phyloP scores from a whole-genome alignment of 352 stramenopile species.

The Blastocystis sp. region DNA sequence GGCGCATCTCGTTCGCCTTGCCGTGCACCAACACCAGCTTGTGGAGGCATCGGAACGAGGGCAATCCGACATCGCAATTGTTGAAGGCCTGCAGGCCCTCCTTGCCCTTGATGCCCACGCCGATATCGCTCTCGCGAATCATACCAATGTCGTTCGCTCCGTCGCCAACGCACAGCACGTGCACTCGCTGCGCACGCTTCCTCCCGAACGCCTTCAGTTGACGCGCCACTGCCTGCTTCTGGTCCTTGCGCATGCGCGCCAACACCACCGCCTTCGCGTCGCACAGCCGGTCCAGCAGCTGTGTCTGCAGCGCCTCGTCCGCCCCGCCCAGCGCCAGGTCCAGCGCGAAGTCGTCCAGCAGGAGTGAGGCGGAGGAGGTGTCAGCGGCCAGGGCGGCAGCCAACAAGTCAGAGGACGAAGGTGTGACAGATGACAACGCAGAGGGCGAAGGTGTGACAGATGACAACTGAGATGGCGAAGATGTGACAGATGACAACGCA shows the following conservation, averaged over 20 bases:
- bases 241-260: constrained; percentile 61
- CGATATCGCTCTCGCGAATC: constrained; percentile 63
- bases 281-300: constrained; percentile 39
- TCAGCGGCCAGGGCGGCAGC: too few species aligned
- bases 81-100: constrained; percentile 66
- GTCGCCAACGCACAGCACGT: constrained; percentile 60
- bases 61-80: constrained; percentile 44
- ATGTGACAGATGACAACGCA: background rate
- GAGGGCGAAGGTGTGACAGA: too few species aligned
- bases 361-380: background rate
- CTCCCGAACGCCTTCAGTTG: constrained; percentile 42
- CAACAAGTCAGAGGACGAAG: too few species aligned
- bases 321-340: constrained; percentile 1
- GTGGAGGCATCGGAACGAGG: constrained; percentile 26
- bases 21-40: constrained; percentile 57
- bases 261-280: constrained; percentile 41
- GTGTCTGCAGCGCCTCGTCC: background rate
- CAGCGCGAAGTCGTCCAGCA: constrained; percentile 45
- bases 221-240: constrained; percentile 28
- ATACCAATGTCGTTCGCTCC: constrained; percentile 66
- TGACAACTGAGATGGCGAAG: background rate
- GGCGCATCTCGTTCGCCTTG: constrained; percentile 59
- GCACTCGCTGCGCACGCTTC: background rate
- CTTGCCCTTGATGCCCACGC: constrained; percentile 63
- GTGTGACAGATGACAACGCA: too few species aligned